Conservation (phyloP, 768 basidiomycete species). For the Coprinellus aureogranulatus region DNA sequence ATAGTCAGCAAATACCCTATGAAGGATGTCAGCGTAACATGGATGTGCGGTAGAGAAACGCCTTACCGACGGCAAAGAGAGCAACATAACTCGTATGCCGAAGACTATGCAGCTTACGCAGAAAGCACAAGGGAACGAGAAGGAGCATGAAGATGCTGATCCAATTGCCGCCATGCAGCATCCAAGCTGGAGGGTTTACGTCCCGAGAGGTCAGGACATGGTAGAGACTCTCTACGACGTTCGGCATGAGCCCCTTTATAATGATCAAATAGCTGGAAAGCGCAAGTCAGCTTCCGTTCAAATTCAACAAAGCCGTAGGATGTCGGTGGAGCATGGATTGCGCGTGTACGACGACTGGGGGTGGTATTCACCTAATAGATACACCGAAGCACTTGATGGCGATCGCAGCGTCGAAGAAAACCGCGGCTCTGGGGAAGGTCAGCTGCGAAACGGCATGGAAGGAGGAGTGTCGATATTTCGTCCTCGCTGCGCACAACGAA, state of each 20-base stretch:
- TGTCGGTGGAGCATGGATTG: no score
- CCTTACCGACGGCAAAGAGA: slow-evolving; percentile 82
- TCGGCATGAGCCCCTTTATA: slow-evolving; percentile 90
- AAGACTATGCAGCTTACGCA: slow-evolving; percentile 80
- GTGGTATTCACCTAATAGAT: slow-evolving; percentile 65
- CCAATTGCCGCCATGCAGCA: slow-evolving; percentile 79
- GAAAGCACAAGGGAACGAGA: slow-evolving; percentile 78
- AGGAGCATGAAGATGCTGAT: slow-evolving; percentile 72
- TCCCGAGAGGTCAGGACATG: slow-evolving; percentile 68
- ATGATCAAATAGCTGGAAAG: slow-evolving; percentile 79
- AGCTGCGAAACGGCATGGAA: slow-evolving; percentile 82
- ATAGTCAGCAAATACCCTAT: slow-evolving; percentile 76
- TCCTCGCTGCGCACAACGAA: slow-evolving; percentile 74
- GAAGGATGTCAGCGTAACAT: background rate
- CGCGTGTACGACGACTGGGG: no score
- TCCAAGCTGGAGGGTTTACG: slow-evolving; percentile 71
- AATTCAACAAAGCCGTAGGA: no score
- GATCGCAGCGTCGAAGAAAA: slow-evolving; percentile 92
- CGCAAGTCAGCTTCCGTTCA: background rate
- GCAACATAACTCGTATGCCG: slow-evolving; percentile 91
- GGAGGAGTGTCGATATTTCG: slow-evolving; percentile 72
- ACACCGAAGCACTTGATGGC: slow-evolving; percentile 97
- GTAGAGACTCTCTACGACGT: slow-evolving; percentile 80
- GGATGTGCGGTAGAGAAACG: background rate
- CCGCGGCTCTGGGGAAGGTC: slow-evolving; percentile 83